A percentile compares a stretch with the other conserved stretches of the same genome.
These are phyloP conservation scores for Thalassiosira sp. DNA, from an alignment of 352 stramenopile species.

Conservation along the genomic window DNA sequence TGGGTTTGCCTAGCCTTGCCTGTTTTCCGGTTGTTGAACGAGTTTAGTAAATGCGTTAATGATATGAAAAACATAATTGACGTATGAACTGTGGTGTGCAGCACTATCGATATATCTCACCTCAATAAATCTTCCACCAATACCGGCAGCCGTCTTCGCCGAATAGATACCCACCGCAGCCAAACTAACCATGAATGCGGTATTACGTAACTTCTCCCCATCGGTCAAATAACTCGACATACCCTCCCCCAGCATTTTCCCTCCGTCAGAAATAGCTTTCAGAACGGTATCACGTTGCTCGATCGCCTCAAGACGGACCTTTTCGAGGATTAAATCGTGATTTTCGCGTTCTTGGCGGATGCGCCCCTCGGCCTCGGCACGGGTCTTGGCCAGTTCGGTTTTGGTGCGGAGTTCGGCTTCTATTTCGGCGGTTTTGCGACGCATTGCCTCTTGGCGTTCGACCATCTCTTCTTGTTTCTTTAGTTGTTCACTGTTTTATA, in stretches of 20 bases:
- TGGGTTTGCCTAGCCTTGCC: slow-evolving; percentile 93
- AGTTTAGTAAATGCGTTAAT: not conserved
- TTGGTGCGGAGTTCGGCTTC: slow-evolving; percentile 89
- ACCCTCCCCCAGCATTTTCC: slow-evolving; percentile 91
- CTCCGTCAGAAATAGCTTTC: slow-evolving; percentile 93
- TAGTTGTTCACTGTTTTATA: slow-evolving; percentile 89
- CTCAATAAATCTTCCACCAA: slow-evolving; percentile 94
- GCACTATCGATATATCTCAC: slow-evolving; percentile 27
- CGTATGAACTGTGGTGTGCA: not conserved
- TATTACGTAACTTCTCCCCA: slow-evolving; percentile 94
- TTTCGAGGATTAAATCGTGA: slow-evolving; percentile 96
- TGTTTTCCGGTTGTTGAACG: slow-evolving; percentile 16
- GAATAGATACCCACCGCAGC: slow-evolving; percentile 96
- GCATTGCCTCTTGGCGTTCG: slow-evolving; percentile 92
- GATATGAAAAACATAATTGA: no score
- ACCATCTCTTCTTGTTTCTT: slow-evolving; percentile 99
- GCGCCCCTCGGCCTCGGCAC: slow-evolving; percentile 92
- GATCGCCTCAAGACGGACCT: slow-evolving; percentile 90
- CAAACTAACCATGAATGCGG: slow-evolving; percentile 91
- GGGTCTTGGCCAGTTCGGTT: slow-evolving; percentile 94
- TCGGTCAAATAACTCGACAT: slow-evolving; percentile 93
- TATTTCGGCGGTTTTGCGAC: slow-evolving; percentile 96
- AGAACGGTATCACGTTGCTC: slow-evolving; percentile 93
- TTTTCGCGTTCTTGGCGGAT: slow-evolving; percentile 98
- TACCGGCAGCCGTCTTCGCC: slow-evolving; percentile 89